Conservation (phyloP, 495 filamentous ascomycete genomes). For the Polyplosphaeria fusca region DNA sequence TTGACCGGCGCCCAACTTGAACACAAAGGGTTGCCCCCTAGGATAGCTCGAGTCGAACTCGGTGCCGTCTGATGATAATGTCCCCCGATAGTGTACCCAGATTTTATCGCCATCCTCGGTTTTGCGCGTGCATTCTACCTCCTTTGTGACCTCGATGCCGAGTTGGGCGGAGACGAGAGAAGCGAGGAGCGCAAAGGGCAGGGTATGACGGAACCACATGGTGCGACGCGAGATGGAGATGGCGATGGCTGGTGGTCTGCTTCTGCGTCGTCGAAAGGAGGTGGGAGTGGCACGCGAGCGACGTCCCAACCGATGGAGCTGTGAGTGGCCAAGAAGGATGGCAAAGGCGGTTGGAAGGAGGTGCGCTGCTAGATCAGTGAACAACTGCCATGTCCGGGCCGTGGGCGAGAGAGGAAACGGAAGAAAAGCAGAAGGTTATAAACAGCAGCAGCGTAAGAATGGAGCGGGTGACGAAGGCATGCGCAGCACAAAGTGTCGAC, state of each 20-base stretch:
- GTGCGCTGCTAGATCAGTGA: no score
- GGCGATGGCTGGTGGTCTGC: background rate
- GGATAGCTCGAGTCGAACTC: constrained; percentile 69
- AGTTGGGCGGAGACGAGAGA: constrained; percentile 44
- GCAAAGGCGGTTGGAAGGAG: no score
- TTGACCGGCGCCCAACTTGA: constrained; percentile 71
- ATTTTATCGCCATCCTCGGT: constrained; percentile 74
- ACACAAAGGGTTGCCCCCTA: constrained; percentile 69
- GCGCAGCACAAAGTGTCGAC: background rate
- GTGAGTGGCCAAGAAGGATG: no score
- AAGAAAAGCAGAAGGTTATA: background rate
- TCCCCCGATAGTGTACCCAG: constrained; percentile 83
- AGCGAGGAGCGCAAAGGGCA: constrained; percentile 18
- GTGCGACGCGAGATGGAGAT: background rate
- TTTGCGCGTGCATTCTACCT: constrained; percentile 70
- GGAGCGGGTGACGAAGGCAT: background rate
- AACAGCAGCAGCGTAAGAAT: background rate
- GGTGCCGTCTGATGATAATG: constrained; percentile 54
- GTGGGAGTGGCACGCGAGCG: no score
- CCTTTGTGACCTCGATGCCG: constrained; percentile 69
- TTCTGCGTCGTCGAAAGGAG: no score
- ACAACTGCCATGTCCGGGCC: no score
- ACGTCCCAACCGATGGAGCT: no score
- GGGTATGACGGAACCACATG: constrained; percentile 22
- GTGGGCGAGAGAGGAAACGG: no score